A percentile compares a stretch with the other conserved stretches of the same genome.
These are phyloP conservation scores for Tricholoma sp. DNA, from an alignment of 768 basidiomycete genomes.

Conservation along the genomic window DNA sequence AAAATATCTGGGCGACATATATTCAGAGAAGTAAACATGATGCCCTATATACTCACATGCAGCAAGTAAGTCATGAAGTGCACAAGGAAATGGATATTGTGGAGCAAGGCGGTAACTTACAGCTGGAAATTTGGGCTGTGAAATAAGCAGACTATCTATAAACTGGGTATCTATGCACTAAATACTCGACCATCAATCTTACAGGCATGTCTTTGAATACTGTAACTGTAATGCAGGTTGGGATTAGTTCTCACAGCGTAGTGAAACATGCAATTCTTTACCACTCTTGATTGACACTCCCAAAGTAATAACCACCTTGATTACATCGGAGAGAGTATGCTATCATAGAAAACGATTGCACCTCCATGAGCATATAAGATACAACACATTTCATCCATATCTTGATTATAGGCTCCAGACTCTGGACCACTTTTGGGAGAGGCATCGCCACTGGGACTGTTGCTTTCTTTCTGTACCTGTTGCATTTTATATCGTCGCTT, in stretches of 20 bases:
- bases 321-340: not conserved
- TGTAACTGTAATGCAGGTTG: constrained; percentile 40
- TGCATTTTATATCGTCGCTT: constrained; percentile 51
- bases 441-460: constrained; percentile 2
- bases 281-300: constrained; percentile 75
- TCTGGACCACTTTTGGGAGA: constrained; percentile 15
- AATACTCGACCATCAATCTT: constrained; percentile 93
- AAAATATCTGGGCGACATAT: constrained; percentile 63
- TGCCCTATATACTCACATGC: constrained; percentile 52
- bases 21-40: constrained; percentile 1
- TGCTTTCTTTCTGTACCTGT: constrained; percentile 25
- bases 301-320: constrained; percentile 79
- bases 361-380: constrained; percentile 81
- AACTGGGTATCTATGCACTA: constrained; percentile 34
- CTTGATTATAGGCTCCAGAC: constrained; percentile 45
- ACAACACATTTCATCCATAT: constrained; percentile 83
- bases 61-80: constrained; percentile 83
- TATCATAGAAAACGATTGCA: constrained; percentile 18
- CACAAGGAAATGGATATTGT: constrained; percentile 95
- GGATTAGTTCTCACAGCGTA: constrained; percentile 1
- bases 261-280: constrained; percentile 15
- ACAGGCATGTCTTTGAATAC: constrained; percentile 79
- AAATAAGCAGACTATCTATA: not conserved
- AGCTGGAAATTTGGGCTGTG: constrained; percentile 36
- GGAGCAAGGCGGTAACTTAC: constrained; percentile 87